phyloP scores from a whole-genome alignment of 768 basidiomycete species.

The Leucocoprinus birnbaumii region DNA sequence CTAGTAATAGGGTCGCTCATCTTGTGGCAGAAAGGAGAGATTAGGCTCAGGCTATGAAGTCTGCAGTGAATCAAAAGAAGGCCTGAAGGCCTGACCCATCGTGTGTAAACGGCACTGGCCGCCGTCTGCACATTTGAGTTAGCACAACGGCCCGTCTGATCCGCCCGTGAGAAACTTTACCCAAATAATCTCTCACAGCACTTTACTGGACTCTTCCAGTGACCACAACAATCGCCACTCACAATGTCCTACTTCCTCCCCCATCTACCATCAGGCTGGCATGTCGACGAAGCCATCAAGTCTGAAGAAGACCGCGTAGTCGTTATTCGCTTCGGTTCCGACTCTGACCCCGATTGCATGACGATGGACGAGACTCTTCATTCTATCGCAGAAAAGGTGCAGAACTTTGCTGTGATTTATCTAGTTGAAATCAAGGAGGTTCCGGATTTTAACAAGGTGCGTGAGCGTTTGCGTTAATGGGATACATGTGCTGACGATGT shows the following conservation, averaged over 20 bases:
- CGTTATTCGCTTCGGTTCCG: constrained; percentile 92
- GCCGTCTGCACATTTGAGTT: no score
- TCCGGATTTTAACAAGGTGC: constrained; percentile 96
- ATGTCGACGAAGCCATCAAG: constrained; percentile 98
- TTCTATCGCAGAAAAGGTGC: constrained; percentile 90
- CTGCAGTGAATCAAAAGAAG: no score
- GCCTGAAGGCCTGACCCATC: no score
- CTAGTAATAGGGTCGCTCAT: no score
- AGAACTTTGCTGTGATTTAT: constrained; percentile 98
- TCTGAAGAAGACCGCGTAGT: constrained; percentile 97
- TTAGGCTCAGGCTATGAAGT: no score
- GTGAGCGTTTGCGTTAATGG: constrained; percentile 18
- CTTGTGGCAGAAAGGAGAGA: no score
- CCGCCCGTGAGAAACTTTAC: no score
- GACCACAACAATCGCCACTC: background rate
- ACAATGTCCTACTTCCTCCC: constrained; percentile 88
- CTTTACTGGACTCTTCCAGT: no score
- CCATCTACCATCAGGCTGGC: constrained; percentile 91
- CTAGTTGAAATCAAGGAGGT: constrained; percentile 94
- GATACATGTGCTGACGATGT: background rate
- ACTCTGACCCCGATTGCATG: constrained; percentile 95
- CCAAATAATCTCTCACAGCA: no score
- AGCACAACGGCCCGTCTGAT: no score
- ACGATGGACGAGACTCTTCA: constrained; percentile 98
- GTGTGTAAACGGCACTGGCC: no score